Evolutionary conservation across 2,329 filamentous ascomycete genomes (phyloP).

Genomic region (Chalara sp.): DNA sequence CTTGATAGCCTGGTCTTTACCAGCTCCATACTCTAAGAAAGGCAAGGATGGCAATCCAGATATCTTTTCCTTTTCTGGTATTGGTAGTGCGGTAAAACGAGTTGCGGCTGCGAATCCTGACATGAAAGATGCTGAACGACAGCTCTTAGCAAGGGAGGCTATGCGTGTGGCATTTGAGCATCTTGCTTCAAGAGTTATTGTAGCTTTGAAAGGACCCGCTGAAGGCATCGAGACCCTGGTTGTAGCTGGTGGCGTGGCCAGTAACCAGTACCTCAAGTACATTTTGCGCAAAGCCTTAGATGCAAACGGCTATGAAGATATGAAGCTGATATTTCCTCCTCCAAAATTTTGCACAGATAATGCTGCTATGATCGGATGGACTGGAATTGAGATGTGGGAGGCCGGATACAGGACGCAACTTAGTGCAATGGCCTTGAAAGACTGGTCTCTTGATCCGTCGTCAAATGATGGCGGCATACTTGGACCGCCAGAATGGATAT

Average conservation of each 20-base stretch:
- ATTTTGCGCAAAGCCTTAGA: constrained; percentile 54
- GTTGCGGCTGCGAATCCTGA: constrained; percentile 36
- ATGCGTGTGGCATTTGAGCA: constrained; percentile 88
- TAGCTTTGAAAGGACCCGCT: constrained; percentile 48
- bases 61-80: constrained; percentile 67
- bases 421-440: constrained; percentile 51
- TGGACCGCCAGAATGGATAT: constrained; percentile 47
- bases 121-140: constrained; percentile 54
- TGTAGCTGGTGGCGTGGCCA: constrained; percentile 84
- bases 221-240: constrained; percentile 55
- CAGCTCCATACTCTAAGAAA: constrained; percentile 42
- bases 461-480: constrained; percentile 60
- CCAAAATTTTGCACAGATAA: constrained; percentile 82
- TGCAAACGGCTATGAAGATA: constrained; percentile 53
- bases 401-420: constrained; percentile 63
- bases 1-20: constrained; percentile 60
- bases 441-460: constrained; percentile 66
- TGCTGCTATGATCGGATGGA: constrained; percentile 95
- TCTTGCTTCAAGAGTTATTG: constrained; percentile 65
- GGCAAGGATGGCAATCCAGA: background rate
- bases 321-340: constrained; percentile 70
- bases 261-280: constrained; percentile 70
- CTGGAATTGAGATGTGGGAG: constrained; percentile 86
- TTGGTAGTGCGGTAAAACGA: constrained; percentile 59
- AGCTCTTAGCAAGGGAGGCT: constrained; percentile 60